These are phyloP conservation scores for Aspergillus transmontanensis DNA, from an alignment of 2,329 filamentous ascomycete genomes.

Conservation along the genomic window DNA sequence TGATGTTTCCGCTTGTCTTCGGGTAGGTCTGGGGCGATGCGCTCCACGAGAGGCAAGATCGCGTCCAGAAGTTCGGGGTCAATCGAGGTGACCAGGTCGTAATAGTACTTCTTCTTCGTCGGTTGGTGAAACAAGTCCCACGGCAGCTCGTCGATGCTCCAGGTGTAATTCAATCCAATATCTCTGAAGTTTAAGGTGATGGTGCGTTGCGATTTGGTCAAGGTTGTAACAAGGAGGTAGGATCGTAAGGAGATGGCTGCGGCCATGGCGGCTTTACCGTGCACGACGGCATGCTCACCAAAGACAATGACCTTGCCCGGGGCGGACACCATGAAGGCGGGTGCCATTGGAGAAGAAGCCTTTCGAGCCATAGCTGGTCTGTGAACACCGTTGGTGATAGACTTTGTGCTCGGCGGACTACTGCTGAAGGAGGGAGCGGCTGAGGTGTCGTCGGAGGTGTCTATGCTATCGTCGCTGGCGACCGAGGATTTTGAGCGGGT, in stretches of 20 bases:
- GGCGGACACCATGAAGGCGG: conserved; percentile 95
- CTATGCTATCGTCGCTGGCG: conserved; percentile 26
- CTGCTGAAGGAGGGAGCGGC: conserved; percentile 30
- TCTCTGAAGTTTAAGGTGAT: conserved; percentile 89
- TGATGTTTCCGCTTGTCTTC: conserved; percentile 81
- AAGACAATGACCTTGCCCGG: conserved; percentile 98
- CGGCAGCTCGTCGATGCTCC: conserved; percentile 89
- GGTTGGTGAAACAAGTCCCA: conserved; percentile 81
- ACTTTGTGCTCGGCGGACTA: conserved; percentile 18
- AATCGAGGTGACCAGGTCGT: conserved; percentile 80
- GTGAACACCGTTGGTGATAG: conserved; percentile 11
- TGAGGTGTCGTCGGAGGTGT: conserved; percentile 34
- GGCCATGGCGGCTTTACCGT: conserved; percentile 94
- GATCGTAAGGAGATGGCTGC: conserved; percentile 93
- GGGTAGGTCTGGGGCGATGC: conserved; percentile 67
- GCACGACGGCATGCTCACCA: conserved; percentile 96
- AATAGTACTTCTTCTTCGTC: conserved; percentile 91
- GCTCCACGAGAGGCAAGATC: conserved; percentile 74
- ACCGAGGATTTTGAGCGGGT: conserved; percentile 21
- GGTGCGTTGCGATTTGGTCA: conserved; percentile 88
- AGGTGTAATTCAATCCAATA: conserved; percentile 84
- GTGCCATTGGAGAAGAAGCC: conserved; percentile 65
- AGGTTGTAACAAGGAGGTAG: conserved; percentile 91
- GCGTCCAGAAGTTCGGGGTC: conserved; percentile 80
- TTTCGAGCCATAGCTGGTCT: conserved; percentile 36